phyloP scores from a whole-genome alignment of 2,329 filamentous ascomycete species.

The Mycosphaerelloides madeirae region DNA sequence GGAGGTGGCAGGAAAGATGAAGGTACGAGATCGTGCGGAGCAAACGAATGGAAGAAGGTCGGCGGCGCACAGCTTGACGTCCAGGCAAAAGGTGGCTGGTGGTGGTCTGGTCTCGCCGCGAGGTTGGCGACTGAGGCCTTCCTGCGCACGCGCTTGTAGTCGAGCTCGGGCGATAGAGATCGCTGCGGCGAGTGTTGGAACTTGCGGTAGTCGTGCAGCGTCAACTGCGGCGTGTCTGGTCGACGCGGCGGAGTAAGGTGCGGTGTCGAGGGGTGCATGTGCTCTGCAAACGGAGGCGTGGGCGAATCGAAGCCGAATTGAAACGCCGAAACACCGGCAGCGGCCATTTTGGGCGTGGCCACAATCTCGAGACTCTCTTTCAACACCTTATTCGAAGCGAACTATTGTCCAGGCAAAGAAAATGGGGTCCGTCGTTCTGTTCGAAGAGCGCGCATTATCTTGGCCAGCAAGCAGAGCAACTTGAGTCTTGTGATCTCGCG shows the following conservation, averaged over 20 bases:
- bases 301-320: not conserved
- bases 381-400: too few relatives aligned
- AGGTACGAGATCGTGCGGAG: slow-evolving; percentile 5
- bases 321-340: not conserved
- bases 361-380: too few relatives aligned
- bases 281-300: not conserved
- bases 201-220: slow-evolving; percentile 17
- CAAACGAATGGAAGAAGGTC: slow-evolving; percentile 1
- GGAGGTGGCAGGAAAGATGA: slow-evolving; percentile 11
- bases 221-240: slow-evolving; percentile 15
- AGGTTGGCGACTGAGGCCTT: slow-evolving; percentile 17
- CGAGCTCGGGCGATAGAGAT: slow-evolving; percentile 11
- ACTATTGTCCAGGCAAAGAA: too few relatives aligned
- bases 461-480: too few relatives aligned
- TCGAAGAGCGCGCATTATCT: too few relatives aligned
- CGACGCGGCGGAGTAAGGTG: not conserved
- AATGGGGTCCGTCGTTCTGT: too few relatives aligned
- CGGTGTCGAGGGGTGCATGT: not conserved
- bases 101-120: slow-evolving; percentile 1
- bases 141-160: slow-evolving; percentile 13
- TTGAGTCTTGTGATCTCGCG: too few relatives aligned
- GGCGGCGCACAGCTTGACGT: slow-evolving; percentile 4
- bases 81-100: slow-evolving; percentile 4
- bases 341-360: not conserved
- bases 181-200: slow-evolving; percentile 16